Conservation (phyloP, 176 grass and related monocot species). For the Lolium multiflorum region DNA sequence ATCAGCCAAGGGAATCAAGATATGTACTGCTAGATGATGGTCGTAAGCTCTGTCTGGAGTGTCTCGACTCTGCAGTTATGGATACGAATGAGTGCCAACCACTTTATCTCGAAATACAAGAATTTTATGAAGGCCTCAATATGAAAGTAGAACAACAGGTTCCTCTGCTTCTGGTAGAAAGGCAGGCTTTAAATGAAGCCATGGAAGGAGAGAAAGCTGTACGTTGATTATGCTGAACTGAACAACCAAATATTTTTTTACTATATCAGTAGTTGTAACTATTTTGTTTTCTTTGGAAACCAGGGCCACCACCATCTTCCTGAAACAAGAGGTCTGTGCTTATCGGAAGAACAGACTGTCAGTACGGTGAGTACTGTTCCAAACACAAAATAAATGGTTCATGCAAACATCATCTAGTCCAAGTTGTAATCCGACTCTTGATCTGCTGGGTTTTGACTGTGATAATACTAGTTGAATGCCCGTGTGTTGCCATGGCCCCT, state of each 20-base stretch:
- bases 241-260: not conserved
- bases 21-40: slow-evolving; percentile 88
- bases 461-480: not conserved
- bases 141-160: slow-evolving; percentile 97
- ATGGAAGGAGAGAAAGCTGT: slow-evolving; percentile 97
- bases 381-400: slow-evolving; percentile 22
- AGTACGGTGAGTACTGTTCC: slow-evolving; percentile 59
- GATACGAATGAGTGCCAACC: slow-evolving; percentile 90
- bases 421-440: slow-evolving; percentile 8
- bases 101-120: slow-evolving; percentile 83
- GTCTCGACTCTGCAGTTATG: slow-evolving; percentile 90
- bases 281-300: slow-evolving; percentile 47
- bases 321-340: slow-evolving; percentile 89
- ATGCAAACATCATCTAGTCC: slow-evolving; percentile 6
- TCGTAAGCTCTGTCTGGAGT: slow-evolving; percentile 90
- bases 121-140: slow-evolving; percentile 95
- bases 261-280: slow-evolving; percentile 16
- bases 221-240: slow-evolving; percentile 43
- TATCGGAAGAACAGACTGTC: slow-evolving; percentile 84
- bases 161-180: slow-evolving; percentile 93
- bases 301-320: slow-evolving; percentile 87
- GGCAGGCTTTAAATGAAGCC: slow-evolving; percentile 96
- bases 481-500: too few relatives aligned
- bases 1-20: slow-evolving; percentile 85
- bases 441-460: slow-evolving; percentile 21